These are phyloP conservation scores for Paramecium biaurelia DNA, from an alignment of 73 alveolate species.

Conservation along the genomic window DNA sequence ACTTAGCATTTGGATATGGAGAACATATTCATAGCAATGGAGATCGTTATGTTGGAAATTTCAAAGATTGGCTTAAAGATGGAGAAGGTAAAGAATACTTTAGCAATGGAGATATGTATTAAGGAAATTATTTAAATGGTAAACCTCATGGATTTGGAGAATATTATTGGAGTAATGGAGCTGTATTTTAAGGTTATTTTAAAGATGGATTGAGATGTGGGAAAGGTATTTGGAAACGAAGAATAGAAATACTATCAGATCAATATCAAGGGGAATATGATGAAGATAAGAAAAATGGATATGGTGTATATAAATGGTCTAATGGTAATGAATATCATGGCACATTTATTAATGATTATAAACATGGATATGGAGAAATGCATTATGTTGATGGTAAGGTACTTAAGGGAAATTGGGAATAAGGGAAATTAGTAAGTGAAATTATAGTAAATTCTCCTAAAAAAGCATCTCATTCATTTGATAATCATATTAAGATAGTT, in stretches of 20 bases:
- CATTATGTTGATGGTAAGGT: constrained; percentile 52
- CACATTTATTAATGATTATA: constrained; percentile 23
- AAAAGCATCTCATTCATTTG: background rate
- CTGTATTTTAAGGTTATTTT: constrained; percentile 56
- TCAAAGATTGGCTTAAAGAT: constrained; percentile 58
- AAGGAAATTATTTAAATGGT: constrained; percentile 80
- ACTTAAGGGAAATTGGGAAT: constrained; percentile 58
- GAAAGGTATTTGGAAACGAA: constrained; percentile 60
- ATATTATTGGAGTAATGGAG: constrained; percentile 57
- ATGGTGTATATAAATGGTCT: constrained; percentile 62
- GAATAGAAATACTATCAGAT: constrained; percentile 6
- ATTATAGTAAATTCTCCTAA: background rate
- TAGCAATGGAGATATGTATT: constrained; percentile 76
- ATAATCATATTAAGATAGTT: background rate
- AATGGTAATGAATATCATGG: constrained; percentile 55
- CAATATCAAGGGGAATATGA: constrained; percentile 60
- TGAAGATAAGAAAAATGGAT: constrained; percentile 57
- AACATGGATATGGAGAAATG: constrained; percentile 66
- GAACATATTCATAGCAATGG: constrained; percentile 87
- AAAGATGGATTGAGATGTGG: constrained; percentile 52
- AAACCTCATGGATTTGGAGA: constrained; percentile 87
- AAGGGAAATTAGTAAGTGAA: constrained; percentile 28
- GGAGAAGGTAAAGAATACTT: constrained; percentile 72
- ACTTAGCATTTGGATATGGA: constrained; percentile 93
- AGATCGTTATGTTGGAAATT: constrained; percentile 91